Evolutionary conservation across 345 rosid species (phyloP), one percentile per base, ranked within the genome.

Genomic region (Aegle marmelos): DNA sequence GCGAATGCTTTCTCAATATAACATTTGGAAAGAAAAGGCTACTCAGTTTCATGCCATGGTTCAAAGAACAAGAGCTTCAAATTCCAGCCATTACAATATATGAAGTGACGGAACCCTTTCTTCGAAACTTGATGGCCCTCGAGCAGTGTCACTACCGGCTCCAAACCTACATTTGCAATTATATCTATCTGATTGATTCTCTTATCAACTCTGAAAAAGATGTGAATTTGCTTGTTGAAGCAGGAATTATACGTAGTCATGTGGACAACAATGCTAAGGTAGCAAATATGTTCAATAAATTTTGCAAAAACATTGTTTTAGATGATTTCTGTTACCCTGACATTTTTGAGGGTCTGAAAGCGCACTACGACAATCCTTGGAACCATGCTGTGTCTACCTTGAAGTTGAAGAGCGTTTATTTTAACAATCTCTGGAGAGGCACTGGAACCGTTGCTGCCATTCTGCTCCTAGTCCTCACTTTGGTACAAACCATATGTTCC

Each of bases 271-370:
- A 2, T 57, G 27, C 28, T 2, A 21, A 6, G 9, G 7, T 8
- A n/a, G 61, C 61, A 6, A 57, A n/a, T 1, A 0, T 57, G 28
- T n/a, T n/a, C 27, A 57, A 57, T 0, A 21, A 7, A 57, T 10
- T 57, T 57, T 0, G 61, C 61, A 0, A 2, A 2, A 0, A n/a
- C 0, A n/a, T 57, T 0, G 0, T 7, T n/a, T 2, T 57, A 1
- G 8, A 2, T 1, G 1, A 0, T 17, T 57, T 10, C 9, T 7
- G 0, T 57, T 57, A 57, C 61, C 8, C 4, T 2, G 2, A 6
- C 10, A 0, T 57, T n/a, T 0, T 0, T 0, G 0, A 0, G 28
- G 61, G n/a, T 21, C 25, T 57, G 27, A 57, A 57, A n/a, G 4
- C 9, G 9, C 9, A 57, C 25, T 57, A 57, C 9, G 10, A 8